These are phyloP conservation scores for Zygoascus sp. DNA, from an alignment of 1,139 yeast species.

Conservation along the genomic window DNA sequence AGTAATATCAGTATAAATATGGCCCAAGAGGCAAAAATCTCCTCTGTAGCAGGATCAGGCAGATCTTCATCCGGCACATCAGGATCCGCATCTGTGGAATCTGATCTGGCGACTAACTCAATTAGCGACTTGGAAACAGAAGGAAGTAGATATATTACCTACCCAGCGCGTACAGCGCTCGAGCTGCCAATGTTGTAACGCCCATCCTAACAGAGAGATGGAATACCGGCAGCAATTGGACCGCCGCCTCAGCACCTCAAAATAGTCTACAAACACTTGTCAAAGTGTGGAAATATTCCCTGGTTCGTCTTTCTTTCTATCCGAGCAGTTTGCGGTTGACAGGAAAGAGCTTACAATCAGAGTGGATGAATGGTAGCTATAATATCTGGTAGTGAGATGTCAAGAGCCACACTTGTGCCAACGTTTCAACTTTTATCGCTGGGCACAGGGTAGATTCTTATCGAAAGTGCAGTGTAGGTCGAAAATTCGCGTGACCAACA, in stretches of 20 bases:
- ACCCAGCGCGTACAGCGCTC: slow-evolving; percentile 5
- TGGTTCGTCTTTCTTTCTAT: neutral
- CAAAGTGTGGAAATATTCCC: neutral
- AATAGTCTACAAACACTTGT: neutral
- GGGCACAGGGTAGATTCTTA: neutral
- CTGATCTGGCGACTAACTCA: slow-evolving; percentile 25
- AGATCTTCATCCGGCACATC: slow-evolving; percentile 51
- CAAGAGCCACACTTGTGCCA: neutral
- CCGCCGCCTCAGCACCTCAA: too few species aligned
- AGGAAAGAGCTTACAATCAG: too few species aligned
- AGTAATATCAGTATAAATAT: slow-evolving; percentile 77
- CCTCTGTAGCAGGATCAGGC: slow-evolving; percentile 91
- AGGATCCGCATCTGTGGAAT: slow-evolving; percentile 39
- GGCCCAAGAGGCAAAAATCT: slow-evolving; percentile 96
- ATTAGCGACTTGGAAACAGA: neutral
- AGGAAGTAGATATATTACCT: neutral
- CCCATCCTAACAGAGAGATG: neutral
- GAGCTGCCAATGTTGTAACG: slow-evolving; percentile 3
- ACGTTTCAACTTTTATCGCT: neutral
- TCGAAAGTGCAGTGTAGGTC: too few species aligned
- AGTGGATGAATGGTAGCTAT: neutral
- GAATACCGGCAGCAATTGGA: neutral
- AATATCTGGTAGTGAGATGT: neutral
- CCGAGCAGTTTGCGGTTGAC: neutral
- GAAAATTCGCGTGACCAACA: too few species aligned